phyloP scores from a whole-genome alignment of 2,329 filamentous ascomycete genomes.

The Furcasterigmium sp. region DNA sequence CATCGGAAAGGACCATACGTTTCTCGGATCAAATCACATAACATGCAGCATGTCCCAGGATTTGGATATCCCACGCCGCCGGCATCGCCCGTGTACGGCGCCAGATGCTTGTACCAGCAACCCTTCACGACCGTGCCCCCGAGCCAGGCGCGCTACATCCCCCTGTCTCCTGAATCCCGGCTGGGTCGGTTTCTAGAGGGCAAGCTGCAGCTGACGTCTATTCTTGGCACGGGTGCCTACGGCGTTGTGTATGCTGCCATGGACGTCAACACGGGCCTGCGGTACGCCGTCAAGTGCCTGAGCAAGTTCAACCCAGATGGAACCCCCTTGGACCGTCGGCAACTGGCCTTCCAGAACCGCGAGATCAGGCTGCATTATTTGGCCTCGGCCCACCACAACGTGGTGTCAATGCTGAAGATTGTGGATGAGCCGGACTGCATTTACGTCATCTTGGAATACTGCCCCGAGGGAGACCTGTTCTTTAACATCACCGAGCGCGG shows the following conservation, averaged over 20 bases:
- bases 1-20: constrained; percentile 2
- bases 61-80: constrained; percentile 55
- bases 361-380: constrained; percentile 90
- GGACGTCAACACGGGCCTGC: constrained; percentile 73
- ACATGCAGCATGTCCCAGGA: constrained; percentile 54
- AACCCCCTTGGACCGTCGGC: constrained; percentile 71
- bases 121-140: constrained; percentile 24
- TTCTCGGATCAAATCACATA: constrained; percentile 28
- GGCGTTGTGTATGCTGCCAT: constrained; percentile 90
- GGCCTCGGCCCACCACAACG: constrained; percentile 85
- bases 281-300: constrained; percentile 94
- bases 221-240: constrained; percentile 91
- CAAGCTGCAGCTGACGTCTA: constrained; percentile 74
- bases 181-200: constrained; percentile 79
- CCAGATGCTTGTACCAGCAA: constrained; percentile 38
- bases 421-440: constrained; percentile 89
- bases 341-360: constrained; percentile 83
- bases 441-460: constrained; percentile 95
- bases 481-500: constrained; percentile 94
- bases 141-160: constrained; percentile 44
- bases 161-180: constrained; percentile 72
- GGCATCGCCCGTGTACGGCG: constrained; percentile 50
- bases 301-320: constrained; percentile 79
- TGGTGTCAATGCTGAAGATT: constrained; percentile 91
- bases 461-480: constrained; percentile 94